Conservation (phyloP, 129 eudicot species). For the Flaveria ramosissima region DNA sequence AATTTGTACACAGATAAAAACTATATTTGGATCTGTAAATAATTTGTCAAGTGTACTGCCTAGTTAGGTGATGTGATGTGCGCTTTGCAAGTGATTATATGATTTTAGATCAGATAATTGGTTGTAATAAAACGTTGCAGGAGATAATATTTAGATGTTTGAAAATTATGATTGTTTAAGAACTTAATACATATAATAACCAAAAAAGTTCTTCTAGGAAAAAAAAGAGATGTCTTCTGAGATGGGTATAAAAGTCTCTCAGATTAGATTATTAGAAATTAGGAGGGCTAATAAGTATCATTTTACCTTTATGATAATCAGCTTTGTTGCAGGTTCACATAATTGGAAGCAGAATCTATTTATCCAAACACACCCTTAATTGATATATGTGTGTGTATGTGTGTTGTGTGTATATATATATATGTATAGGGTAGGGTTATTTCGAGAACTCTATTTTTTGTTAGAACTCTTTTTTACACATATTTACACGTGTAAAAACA, state of each 20-base stretch:
- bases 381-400: neutral
- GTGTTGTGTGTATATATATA: too few species aligned
- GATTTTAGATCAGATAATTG: neutral
- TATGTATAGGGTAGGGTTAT: too few species aligned
- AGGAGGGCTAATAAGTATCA: neutral
- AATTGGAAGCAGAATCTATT: neutral
- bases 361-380: neutral
- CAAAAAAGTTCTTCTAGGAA: neutral
- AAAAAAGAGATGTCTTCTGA: neutral
- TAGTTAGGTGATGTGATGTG: neutral
- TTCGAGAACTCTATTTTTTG: too few species aligned
- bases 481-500: too few species aligned
- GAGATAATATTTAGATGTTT: neutral
- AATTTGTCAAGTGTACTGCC: neutral
- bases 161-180: neutral
- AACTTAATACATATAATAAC: neutral
- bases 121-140: neutral
- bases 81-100: neutral
- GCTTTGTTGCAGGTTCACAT: neutral
- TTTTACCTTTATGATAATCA: neutral
- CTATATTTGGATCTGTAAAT: neutral
- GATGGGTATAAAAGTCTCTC: neutral
- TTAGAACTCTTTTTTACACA: too few species aligned
- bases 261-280: neutral
- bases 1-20: neutral